Evolutionary conservation across 495 filamentous ascomycete genomes (phyloP), one percentile per base, ranked within the genome.

Genomic region (Penicillium paxilli): DNA sequence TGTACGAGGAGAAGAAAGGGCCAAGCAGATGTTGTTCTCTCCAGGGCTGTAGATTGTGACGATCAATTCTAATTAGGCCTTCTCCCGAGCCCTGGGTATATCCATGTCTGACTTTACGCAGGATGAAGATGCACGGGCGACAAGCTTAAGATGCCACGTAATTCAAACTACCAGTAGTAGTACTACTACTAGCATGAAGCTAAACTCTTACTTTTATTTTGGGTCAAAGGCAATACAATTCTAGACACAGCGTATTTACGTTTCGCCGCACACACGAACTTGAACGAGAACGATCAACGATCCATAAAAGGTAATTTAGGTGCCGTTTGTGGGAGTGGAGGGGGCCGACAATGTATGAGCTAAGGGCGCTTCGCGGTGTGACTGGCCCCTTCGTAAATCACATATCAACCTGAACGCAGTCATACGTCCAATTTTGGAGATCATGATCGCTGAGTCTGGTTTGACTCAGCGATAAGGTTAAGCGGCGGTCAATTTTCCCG

Each of bases 401-500:
- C 35, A 16, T 19, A 21, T 12, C 30, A 5, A 21, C 23, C 40
- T 42, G 2, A 42, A 10, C 19, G 11, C 40, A 41, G 40, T 21
- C 40, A 10, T 24, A 23, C 9, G 10, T 38, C 35, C 35, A 16
- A 19, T n/a, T 9, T 16, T 12, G 21, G 40, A 23, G 40, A 42
- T 21, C 40, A 42, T 54, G 25, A 23, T 22, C 24, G 56, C 47
- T 51, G 50, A 51, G 46, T 44, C 40, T 22, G 11, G 38, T 20
- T 55, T 57, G 49, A 60, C 56, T 57, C 35, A 21, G 37, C 60
- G 57, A 63, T 63, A 63, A 63, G 53, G 57, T 60, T 57, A 51
- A 30, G 6, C 44, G 55, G 49, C 44, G 51, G 49, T 52, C 46
- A 57, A 54, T 46, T 58, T 51, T 54, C 30, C 51, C 51, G 44